These are phyloP conservation scores for Pseudogymnoascus sp. DNA, from an alignment of 2,329 filamentous ascomycete genomes.

Conservation along the genomic window DNA sequence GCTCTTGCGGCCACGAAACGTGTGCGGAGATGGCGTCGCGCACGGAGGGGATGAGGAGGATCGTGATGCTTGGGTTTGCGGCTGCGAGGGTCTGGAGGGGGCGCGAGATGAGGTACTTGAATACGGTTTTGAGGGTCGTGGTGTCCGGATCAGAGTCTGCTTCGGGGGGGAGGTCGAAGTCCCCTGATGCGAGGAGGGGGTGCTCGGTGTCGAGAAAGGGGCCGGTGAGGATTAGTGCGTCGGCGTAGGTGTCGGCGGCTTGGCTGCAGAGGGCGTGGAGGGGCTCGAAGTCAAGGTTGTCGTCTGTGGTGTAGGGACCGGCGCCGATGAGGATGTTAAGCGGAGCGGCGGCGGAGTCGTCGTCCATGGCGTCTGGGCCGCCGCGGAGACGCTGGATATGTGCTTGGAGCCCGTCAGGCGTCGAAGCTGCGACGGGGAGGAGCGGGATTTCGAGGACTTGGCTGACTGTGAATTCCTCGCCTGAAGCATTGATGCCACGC, in stretches of 20 bases:
- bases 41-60: slow-evolving; percentile 74
- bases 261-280: slow-evolving; percentile 72
- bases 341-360: slow-evolving; percentile 51
- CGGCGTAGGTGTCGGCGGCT: slow-evolving; percentile 65
- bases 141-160: slow-evolving; percentile 64
- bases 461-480: slow-evolving; percentile 70
- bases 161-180: slow-evolving; percentile 67
- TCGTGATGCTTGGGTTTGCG: slow-evolving; percentile 67
- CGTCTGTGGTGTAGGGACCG: slow-evolving; percentile 86
- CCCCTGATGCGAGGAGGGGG: slow-evolving; percentile 71
- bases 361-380: slow-evolving; percentile 53
- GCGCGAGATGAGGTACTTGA: slow-evolving; percentile 69
- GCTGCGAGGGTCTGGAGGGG: slow-evolving; percentile 62
- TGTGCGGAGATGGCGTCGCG: slow-evolving; percentile 76
- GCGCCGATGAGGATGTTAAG: slow-evolving; percentile 70
- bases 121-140: slow-evolving; percentile 72
- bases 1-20: slow-evolving; percentile 77
- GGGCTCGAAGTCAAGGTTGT: slow-evolving; percentile 84
- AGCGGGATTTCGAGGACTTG: slow-evolving; percentile 69
- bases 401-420: slow-evolving; percentile 53
- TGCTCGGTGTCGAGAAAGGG: slow-evolving; percentile 92
- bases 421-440: slow-evolving; percentile 65
- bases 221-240: slow-evolving; percentile 71
- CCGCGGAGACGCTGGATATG: slow-evolving; percentile 63
- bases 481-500: slow-evolving; percentile 77